A percentile compares a stretch with the other conserved stretches of the same genome.
Conservation (phyloP, 1,284 basidiomycete species). For the Cryptococcus sp. region DNA sequence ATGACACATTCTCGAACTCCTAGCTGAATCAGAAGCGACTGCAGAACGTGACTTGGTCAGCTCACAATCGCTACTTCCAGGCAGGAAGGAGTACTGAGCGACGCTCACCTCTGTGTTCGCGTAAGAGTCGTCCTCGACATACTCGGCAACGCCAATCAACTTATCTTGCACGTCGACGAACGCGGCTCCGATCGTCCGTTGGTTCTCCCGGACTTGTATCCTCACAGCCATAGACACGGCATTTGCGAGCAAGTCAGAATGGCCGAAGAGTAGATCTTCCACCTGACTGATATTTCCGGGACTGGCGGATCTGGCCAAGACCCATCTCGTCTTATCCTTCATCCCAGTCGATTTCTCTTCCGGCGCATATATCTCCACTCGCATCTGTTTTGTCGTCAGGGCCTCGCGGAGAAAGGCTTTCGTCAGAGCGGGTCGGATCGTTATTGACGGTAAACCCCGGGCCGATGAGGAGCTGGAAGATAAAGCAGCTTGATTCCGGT, state of each 20-base stretch:
- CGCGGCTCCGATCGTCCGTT: constrained; percentile 58
- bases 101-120: constrained; percentile 82
- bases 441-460: constrained; percentile 70
- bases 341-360: constrained; percentile 64
- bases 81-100: not conserved
- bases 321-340: constrained; percentile 72
- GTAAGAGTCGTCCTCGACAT: constrained; percentile 92
- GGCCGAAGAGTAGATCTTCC: constrained; percentile 88
- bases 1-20: constrained; percentile 88
- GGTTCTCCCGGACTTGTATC: constrained; percentile 63
- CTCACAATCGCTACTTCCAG: not conserved
- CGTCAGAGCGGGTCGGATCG: constrained; percentile 76
- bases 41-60: constrained; percentile 5
- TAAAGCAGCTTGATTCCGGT: constrained; percentile 13
- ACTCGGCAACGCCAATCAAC: constrained; percentile 71
- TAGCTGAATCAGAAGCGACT: constrained; percentile 94
- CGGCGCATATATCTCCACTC: constrained; percentile 88
- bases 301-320: constrained; percentile 74
- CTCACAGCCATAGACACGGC: constrained; percentile 92
- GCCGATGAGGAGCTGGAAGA: constrained; percentile 31
- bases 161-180: constrained; percentile 61
- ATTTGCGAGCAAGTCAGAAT: constrained; percentile 77
- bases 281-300: constrained; percentile 93
- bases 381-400: constrained; percentile 83
- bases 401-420: constrained; percentile 86